These are phyloP conservation scores for Citrus trifoliata DNA, from an alignment of 345 rosid genomes.

Conservation along the genomic window DNA sequence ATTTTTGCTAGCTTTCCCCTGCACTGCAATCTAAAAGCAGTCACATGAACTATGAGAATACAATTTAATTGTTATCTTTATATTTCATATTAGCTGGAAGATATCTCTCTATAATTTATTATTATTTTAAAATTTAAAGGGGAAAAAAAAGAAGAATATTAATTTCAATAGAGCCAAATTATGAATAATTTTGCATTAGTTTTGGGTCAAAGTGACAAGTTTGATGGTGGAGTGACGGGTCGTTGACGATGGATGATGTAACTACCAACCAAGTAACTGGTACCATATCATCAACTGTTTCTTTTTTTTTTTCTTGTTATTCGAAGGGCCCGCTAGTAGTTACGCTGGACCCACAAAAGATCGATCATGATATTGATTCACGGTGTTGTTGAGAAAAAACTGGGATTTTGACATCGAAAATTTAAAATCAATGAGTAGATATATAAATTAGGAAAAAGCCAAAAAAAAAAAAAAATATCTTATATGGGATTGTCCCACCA, in stretches of 20 bases:
- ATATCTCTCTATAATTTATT: neutral
- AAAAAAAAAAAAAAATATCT: too few species aligned
- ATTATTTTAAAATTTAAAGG: too few species aligned
- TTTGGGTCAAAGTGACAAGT: neutral
- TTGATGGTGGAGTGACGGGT: neutral
- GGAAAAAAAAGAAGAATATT: too few species aligned
- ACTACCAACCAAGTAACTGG: too few species aligned
- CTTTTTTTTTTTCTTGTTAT: too few species aligned
- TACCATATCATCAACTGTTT: neutral
- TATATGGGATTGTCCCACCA: too few species aligned
- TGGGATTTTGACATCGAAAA: too few species aligned
- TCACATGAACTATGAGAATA: constrained; percentile 16
- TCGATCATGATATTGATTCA: neutral
- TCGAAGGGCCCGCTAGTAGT: neutral
- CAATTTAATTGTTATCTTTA: neutral
- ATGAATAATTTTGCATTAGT: neutral
- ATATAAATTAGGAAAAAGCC: too few species aligned
- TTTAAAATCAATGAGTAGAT: too few species aligned
- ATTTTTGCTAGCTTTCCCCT: constrained; percentile 16
- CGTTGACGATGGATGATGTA: neutral
- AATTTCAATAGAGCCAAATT: neutral
- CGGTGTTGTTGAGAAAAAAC: too few species aligned
- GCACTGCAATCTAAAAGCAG: constrained; percentile 5
- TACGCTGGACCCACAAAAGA: neutral
- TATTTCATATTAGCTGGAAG: neutral